Percentiles rank a stretch among this genome's conserved stretches.
phyloP scores from a whole-genome alignment of 805 yeast species.

The Ogataea paradorogensis region DNA sequence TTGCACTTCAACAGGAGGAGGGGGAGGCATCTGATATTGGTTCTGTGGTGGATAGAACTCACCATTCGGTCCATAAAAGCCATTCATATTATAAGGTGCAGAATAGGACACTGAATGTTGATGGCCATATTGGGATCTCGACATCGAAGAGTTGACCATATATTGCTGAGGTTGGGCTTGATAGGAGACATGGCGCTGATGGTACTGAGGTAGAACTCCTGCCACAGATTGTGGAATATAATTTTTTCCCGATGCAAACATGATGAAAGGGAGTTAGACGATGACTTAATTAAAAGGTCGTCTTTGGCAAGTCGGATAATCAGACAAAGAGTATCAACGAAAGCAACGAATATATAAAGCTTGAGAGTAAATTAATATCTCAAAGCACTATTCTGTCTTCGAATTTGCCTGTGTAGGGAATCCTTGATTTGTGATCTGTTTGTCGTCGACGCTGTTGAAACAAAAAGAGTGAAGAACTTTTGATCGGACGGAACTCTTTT shows the following conservation, averaged over 20 bases:
- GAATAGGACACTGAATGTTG: conserved; percentile 23
- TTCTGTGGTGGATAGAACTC: conserved; percentile 9
- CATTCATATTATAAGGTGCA: conserved; percentile 16
- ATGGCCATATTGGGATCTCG: conserved; percentile 19
- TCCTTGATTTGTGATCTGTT: conserved; percentile 11
- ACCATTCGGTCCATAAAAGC: conserved; percentile 15
- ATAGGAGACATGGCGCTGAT: conserved; percentile 22
- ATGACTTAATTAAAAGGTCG: conserved; percentile 45
- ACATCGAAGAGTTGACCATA: conserved; percentile 9
- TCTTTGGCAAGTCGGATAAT: conserved; percentile 10
- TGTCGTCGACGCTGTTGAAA: conserved; percentile 14
- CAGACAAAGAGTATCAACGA: conserved; percentile 3
- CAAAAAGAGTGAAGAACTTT: conserved; percentile 13
- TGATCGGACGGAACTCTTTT: conserved; percentile 2
- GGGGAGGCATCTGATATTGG: conserved; percentile 11
- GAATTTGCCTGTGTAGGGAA: conserved; percentile 4
- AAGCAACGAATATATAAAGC: not conserved
- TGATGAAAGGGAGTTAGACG: conserved; percentile 25
- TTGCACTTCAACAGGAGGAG: conserved; percentile 12
- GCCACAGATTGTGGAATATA: conserved; percentile 10
- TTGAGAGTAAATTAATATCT: conserved; percentile 27
- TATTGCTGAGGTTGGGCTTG: conserved; percentile 19
- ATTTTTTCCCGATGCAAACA: conserved; percentile 15
- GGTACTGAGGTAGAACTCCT: conserved; percentile 18
- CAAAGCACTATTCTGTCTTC: conserved; percentile 10